Percentiles rank a stretch among this genome's conserved stretches.
Conservation (phyloP, 2,329 filamentous ascomycete genomes). For the Capronia epimyces region DNA sequence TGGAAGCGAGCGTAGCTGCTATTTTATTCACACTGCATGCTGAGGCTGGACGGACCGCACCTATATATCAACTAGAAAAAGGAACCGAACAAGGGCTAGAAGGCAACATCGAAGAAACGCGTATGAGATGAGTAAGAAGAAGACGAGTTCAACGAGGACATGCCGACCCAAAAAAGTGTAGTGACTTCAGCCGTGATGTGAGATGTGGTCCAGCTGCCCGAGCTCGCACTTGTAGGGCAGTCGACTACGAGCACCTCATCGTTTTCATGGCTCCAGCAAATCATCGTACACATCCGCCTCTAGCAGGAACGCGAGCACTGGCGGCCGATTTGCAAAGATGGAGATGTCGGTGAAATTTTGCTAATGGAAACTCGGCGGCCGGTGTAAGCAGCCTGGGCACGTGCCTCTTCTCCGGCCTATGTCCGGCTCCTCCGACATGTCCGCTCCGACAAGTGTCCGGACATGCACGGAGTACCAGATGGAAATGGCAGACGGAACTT, state of each 20-base stretch:
- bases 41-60: not conserved
- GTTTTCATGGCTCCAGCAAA: not conserved
- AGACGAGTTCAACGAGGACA: not conserved
- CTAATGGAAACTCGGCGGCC: not conserved
- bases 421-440: constrained; percentile 3
- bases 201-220: not conserved
- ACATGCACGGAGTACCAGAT: not conserved
- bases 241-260: not conserved
- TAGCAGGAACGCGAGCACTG: not conserved
- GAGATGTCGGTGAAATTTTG: not conserved
- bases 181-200: not conserved
- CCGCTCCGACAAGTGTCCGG: not conserved
- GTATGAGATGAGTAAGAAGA: constrained; percentile 2
- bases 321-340: not conserved
- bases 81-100: not conserved
- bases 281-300: not conserved
- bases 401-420: not conserved
- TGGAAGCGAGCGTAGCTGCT: no score
- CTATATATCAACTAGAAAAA: not conserved
- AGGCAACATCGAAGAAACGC: not conserved
- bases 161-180: not conserved
- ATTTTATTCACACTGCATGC: not conserved
- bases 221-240: not conserved
- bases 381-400: not conserved
- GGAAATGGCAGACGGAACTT: no score